Evolutionary conservation across 306 rosid species (phyloP), one percentile per base, ranked within the genome.

Genomic region (Gleditsia sinensis): DNA sequence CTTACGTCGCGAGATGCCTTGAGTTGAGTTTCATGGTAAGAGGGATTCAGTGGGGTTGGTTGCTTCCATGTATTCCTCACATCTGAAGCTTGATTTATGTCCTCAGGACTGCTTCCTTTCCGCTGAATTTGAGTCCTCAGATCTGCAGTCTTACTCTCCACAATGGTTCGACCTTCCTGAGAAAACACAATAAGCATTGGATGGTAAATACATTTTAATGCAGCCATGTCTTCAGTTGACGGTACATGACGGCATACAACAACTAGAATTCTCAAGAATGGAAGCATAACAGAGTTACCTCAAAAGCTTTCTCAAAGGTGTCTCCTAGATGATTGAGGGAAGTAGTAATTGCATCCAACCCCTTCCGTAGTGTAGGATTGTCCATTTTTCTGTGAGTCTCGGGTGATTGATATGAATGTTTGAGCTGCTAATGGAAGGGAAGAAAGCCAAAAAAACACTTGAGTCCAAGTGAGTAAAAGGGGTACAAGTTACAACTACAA

Each of bases 1-100:
- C 99, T 95, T 95, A 95, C 99, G 92, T 95, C 99, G 85, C 98
- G 98, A 59, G 99, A 90, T 85, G 98, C 93, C 91, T 92, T 95
- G 90, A 95, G 90, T 82, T 95, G 94, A 51, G 92, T 88, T 70
- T 95, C 97, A 24, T 53, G 89, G 76, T 21, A 82, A 56, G 80
- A 57, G 57, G 36, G 83, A 69, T 27, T 81, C 24, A 70, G 50
- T 42, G 77, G 87, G 20, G 64, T 36, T 77, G 86, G 54, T 74
- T 81, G 87, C 77, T 74, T 83, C 82, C 83, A 77, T 71, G 82
- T 67, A 27, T 34, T 75, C 51, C 83, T 83, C 77, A 50, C 16
- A 12, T 64, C 66, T 28, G 88, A 64, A 63, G 78, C 74, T 63
- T 77, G 91, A 83, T 69, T 50, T 59, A 62, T 69, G 49, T 69